Evolutionary conservation across 257 asterid genomes (phyloP).

Genomic region (Nicotiana attenuata): DNA sequence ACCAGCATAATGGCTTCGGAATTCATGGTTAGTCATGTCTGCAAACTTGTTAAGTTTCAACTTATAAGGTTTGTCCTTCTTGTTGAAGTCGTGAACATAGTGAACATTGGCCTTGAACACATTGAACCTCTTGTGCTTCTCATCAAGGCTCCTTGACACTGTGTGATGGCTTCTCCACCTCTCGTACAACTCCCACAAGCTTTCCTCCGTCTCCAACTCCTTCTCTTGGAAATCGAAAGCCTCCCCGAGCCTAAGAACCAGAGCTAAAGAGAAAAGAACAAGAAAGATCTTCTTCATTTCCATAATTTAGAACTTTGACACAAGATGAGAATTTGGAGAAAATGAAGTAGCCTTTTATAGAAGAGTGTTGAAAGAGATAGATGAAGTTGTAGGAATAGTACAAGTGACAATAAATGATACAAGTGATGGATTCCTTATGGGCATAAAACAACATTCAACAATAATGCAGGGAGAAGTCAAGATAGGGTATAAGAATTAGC

Average conservation of each 20-base stretch:
- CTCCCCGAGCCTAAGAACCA: constrained; percentile 16
- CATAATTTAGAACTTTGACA: not conserved
- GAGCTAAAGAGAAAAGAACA: not conserved
- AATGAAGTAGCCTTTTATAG: not conserved
- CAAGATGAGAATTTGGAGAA: not conserved
- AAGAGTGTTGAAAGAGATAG: not conserved
- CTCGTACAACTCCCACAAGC: constrained; percentile 70
- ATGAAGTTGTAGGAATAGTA: not conserved
- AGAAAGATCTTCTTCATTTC: not conserved
- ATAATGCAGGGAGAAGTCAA: not conserved
- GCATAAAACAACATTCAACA: not conserved
- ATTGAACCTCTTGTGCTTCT: constrained; percentile 60
- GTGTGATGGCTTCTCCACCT: constrained; percentile 92
- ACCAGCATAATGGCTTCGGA: constrained; percentile 50
- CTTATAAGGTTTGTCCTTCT: constrained; percentile 71
- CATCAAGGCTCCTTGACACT: constrained; percentile 52
- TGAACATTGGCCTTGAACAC: constrained; percentile 72
- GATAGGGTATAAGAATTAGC: not conserved
- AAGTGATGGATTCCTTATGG: not conserved
- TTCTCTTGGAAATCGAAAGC: constrained; percentile 65
- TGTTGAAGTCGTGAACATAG: constrained; percentile 52
- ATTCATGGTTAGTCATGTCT: constrained; percentile 89
- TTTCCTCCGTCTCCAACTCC: constrained; percentile 71
- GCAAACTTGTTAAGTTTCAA: constrained; percentile 76
- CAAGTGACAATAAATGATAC: not conserved